Evolutionary conservation across 495 filamentous ascomycete species (phyloP).

Genomic region (Daldinia bambusicola): DNA sequence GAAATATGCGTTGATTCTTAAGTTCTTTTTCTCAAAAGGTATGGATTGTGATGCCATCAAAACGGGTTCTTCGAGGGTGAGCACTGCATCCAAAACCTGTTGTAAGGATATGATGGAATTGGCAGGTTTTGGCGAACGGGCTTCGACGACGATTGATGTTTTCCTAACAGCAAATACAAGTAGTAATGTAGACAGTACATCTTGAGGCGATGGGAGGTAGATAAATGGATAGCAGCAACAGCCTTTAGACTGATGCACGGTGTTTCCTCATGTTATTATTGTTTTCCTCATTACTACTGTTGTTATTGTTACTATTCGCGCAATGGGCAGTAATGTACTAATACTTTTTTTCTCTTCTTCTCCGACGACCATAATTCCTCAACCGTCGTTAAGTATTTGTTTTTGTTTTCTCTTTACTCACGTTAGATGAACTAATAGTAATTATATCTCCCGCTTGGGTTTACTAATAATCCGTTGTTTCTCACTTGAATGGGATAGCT

Average conservation of each 20-base stretch:
- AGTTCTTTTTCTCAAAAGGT: slow-evolving; percentile 8
- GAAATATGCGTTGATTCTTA: slow-evolving; percentile 31
- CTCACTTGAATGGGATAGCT: too few species aligned
- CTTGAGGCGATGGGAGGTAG: slow-evolving; percentile 14
- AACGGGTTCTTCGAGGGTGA: slow-evolving; percentile 16
- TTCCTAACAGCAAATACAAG: slow-evolving; percentile 41
- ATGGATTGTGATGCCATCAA: slow-evolving; percentile 11
- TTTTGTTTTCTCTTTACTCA: too few species aligned
- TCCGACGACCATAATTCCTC: neutral
- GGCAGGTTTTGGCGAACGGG: slow-evolving; percentile 36
- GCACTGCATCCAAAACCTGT: slow-evolving; percentile 25
- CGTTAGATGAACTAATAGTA: too few species aligned
- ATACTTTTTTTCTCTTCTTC: neutral
- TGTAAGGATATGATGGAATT: slow-evolving; percentile 39
- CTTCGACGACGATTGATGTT: slow-evolving; percentile 38
- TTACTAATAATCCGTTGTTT: too few species aligned
- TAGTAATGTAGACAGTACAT: slow-evolving; percentile 48
- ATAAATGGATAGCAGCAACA: slow-evolving; percentile 9
- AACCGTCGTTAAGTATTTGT: neutral
- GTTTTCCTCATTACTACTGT: neutral
- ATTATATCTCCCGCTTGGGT: too few species aligned
- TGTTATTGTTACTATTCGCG: neutral
- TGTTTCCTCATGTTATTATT: neutral
- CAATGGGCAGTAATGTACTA: neutral
- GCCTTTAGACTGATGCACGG: neutral